These are phyloP conservation scores for Cetradonia linearis DNA, from an alignment of 495 filamentous ascomycete species.

Conservation along the genomic window DNA sequence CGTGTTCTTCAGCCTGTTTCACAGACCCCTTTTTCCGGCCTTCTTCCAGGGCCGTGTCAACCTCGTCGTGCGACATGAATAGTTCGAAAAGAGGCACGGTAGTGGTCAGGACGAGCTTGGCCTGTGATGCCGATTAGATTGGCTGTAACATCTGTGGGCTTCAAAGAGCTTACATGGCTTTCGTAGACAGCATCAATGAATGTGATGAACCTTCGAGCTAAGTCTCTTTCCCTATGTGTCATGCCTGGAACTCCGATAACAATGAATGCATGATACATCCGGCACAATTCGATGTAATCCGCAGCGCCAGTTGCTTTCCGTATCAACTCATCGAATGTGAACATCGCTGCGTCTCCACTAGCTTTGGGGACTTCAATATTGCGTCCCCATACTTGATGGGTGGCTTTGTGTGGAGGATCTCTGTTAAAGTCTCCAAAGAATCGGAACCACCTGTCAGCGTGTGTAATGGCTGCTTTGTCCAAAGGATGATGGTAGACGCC, in stretches of 20 bases:
- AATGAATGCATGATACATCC: constrained; percentile 84
- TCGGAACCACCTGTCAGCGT: constrained; percentile 88
- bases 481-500: constrained; percentile 87
- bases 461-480: constrained; percentile 61
- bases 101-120: constrained; percentile 90
- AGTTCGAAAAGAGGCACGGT: constrained; percentile 74
- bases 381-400: constrained; percentile 88
- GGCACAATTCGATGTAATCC: constrained; percentile 88
- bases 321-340: constrained; percentile 84
- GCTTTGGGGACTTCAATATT: constrained; percentile 79
- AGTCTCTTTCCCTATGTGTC: constrained; percentile 74
- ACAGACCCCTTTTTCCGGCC: constrained; percentile 29
- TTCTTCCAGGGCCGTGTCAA: constrained; percentile 37
- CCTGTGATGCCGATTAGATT: constrained; percentile 34
- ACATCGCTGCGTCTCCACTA: constrained; percentile 78
- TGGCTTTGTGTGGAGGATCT: constrained; percentile 64
- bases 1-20: constrained; percentile 35
- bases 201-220: constrained; percentile 88
- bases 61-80: constrained; percentile 76
- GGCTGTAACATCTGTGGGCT: neutral
- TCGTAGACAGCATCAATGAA: constrained; percentile 96
- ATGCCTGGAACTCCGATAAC: constrained; percentile 87
- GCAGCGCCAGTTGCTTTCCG: constrained; percentile 79
- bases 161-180: constrained; percentile 39
- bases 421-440: constrained; percentile 77